Conservation (phyloP, 2,329 filamentous ascomycete genomes). For the Monosporascus sp. region DNA sequence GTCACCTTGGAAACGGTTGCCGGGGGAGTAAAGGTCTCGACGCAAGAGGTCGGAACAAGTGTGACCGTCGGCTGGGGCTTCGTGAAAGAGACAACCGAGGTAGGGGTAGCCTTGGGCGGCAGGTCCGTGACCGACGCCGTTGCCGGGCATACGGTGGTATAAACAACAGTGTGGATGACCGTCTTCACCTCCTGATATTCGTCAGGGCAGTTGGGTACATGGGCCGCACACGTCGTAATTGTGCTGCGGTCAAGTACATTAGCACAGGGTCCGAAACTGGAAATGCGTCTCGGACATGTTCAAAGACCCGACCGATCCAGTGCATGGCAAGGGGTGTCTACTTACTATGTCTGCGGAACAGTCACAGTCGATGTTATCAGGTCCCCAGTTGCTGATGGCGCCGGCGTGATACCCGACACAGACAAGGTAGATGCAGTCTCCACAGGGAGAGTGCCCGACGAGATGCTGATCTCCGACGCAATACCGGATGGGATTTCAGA, state of each 20-base stretch:
- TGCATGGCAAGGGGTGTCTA: too few species aligned
- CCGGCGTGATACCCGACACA: constrained; percentile 1
- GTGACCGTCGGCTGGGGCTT: constrained; percentile 18
- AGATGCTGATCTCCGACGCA: too few species aligned
- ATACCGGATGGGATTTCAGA: too few species aligned
- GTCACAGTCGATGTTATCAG: constrained; percentile 18
- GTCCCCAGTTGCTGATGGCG: constrained; percentile 1
- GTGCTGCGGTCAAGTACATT: constrained; percentile 6
- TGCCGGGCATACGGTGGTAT: constrained; percentile 26
- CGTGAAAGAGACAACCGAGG: constrained; percentile 13
- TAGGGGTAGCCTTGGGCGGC: constrained; percentile 12
- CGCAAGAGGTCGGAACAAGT: constrained; percentile 20
- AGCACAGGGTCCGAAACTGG: too few species aligned
- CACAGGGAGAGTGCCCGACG: too few species aligned
- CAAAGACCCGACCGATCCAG: too few species aligned
- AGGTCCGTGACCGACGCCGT: constrained; percentile 16
- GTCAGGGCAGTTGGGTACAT: constrained; percentile 35
- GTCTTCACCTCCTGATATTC: constrained; percentile 29
- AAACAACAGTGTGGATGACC: constrained; percentile 27
- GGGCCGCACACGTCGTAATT: constrained; percentile 32
- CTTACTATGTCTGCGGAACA: constrained; percentile 15
- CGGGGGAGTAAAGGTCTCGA: constrained; percentile 22
- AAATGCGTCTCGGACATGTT: too few species aligned
- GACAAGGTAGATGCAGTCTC: background rate
- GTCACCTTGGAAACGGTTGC: constrained; percentile 2